Percentiles rank a stretch among this genome's conserved stretches.
phyloP scores from a whole-genome alignment of 331 rosid species.

The Ulmus americana region DNA sequence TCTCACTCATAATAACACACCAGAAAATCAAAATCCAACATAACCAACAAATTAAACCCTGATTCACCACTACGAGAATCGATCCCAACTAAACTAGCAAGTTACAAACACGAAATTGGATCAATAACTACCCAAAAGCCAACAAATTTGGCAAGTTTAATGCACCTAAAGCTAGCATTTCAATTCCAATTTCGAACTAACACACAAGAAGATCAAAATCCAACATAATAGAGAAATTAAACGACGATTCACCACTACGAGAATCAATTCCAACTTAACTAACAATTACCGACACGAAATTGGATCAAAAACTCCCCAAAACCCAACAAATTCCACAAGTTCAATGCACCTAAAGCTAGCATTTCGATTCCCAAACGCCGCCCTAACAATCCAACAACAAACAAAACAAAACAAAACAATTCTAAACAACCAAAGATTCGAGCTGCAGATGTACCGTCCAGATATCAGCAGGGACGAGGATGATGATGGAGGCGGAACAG shows the following conservation, averaged over 20 bases:
- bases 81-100: background rate
- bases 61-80: background rate
- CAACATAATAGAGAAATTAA: background rate
- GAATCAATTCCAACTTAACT: background rate
- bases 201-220: background rate
- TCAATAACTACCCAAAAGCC: background rate
- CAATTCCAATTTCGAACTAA: background rate
- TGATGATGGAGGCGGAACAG: conserved; percentile 81
- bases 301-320: background rate
- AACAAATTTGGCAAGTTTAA: background rate
- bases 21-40: background rate
- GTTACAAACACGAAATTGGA: background rate
- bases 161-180: background rate
- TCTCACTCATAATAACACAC: background rate
- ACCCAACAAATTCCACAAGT: background rate
- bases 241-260: background rate
- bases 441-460: conserved; percentile 52
- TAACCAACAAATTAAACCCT: background rate
- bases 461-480: conserved; percentile 93
- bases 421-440: background rate
- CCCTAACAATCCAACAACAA: background rate
- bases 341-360: background rate
- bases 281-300: background rate
- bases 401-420: background rate
- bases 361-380: background rate